Conservation (phyloP, 805 yeast genomes). For the Candida vartiovaarae region DNA sequence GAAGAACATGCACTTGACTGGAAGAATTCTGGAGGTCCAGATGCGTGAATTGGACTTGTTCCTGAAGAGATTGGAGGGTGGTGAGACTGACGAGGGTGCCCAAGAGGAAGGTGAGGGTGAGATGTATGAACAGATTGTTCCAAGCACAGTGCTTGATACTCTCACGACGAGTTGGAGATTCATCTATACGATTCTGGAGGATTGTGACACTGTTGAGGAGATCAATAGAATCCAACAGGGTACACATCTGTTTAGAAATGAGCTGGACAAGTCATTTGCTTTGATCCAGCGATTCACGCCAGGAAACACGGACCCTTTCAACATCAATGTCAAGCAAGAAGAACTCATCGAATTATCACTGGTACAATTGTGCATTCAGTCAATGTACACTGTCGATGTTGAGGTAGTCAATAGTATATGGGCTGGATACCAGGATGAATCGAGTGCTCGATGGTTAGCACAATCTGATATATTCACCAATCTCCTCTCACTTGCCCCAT, state of each 20-base stretch:
- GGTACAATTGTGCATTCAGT: slow-evolving; percentile 8
- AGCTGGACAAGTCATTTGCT: slow-evolving; percentile 1
- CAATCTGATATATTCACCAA: slow-evolving; percentile 14
- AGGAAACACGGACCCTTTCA: neutral
- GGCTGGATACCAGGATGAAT: slow-evolving; percentile 1
- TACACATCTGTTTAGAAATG: slow-evolving; percentile 1
- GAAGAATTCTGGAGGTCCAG: slow-evolving; percentile 11
- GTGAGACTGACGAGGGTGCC: slow-evolving; percentile 8
- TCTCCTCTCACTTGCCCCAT: slow-evolving; percentile 1
- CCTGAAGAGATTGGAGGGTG: slow-evolving; percentile 10
- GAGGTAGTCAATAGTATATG: slow-evolving; percentile 4
- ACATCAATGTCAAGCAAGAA: slow-evolving; percentile 3
- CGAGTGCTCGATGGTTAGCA: slow-evolving; percentile 8
- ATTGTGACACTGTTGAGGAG: slow-evolving; percentile 12
- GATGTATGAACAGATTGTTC: slow-evolving; percentile 21
- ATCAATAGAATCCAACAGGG: slow-evolving; percentile 4
- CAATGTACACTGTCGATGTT: slow-evolving; percentile 4
- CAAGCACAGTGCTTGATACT: slow-evolving; percentile 17
- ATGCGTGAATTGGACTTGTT: slow-evolving; percentile 15
- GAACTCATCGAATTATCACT: slow-evolving; percentile 14
- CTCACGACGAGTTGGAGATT: slow-evolving; percentile 8
- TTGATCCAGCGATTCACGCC: slow-evolving; percentile 1
- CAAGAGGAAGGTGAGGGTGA: slow-evolving; percentile 11
- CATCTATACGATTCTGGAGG: slow-evolving; percentile 9
- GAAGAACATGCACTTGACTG: slow-evolving; percentile 3